Conservation (phyloP, 441 rosid species). For the Adansonia grandidieri region DNA sequence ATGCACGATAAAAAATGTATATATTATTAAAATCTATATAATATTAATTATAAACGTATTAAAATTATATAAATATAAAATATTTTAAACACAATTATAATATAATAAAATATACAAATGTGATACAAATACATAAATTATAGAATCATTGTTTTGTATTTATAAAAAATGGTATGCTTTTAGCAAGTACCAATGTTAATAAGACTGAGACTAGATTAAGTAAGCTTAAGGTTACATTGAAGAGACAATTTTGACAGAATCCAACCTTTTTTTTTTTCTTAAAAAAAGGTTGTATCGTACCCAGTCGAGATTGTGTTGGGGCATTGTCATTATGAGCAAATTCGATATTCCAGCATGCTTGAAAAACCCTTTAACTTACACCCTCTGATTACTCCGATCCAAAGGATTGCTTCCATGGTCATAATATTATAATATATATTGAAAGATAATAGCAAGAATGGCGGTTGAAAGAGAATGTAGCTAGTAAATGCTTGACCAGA, state of each 20-base stretch:
- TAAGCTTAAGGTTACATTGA: not conserved
- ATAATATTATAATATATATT: too few relatives aligned
- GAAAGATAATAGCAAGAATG: not conserved
- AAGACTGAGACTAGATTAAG: not conserved
- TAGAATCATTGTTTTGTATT: too few relatives aligned
- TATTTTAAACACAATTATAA: too few relatives aligned
- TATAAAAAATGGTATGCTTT: too few relatives aligned
- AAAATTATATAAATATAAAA: too few relatives aligned
- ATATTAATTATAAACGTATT: too few relatives aligned
- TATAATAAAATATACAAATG: too few relatives aligned
- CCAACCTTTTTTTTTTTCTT: not conserved
- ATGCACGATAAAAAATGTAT: too few relatives aligned
- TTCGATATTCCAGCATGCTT: slow-evolving; percentile 1
- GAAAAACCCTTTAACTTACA: not conserved
- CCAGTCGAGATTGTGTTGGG: not conserved
- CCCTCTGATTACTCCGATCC: slow-evolving; percentile 7
- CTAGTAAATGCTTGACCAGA: not conserved
- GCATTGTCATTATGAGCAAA: not conserved
- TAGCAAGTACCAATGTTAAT: too few relatives aligned
- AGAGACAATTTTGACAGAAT: not conserved
- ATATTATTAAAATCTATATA: too few relatives aligned
- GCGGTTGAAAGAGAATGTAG: not conserved
- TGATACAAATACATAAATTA: too few relatives aligned
- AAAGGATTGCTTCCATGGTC: not conserved
- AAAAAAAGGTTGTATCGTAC: not conserved